Evolutionary conservation across 116 monocot species (phyloP), one percentile per base, ranked within the genome.

Genomic region (Phalaenopsis hybrid): DNA sequence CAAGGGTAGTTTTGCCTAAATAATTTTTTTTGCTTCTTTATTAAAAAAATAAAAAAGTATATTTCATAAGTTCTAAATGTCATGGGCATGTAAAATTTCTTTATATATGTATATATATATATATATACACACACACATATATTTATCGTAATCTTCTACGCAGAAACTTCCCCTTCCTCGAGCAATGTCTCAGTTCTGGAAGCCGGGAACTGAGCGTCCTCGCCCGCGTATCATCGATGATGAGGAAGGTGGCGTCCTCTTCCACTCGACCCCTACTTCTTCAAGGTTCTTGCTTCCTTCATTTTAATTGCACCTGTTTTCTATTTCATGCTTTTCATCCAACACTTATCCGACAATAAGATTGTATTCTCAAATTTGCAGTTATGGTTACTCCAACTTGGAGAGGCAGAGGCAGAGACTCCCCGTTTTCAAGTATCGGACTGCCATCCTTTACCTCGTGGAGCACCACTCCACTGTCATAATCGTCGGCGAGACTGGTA

Each of bases 401-500:
- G 95, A 98, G 89, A 88, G 85, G 90, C 95, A 91, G 85, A 81
- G 93, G 83, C 93, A 91, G 87, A 73, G 95, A 74, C 86, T 98
- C 11, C 95, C 93, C 6, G 97, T 98, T 82, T 93, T 78, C 85
- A 98, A 92, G 89, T 89, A 89, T 82, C 87, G 90, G 8, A 90
- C 79, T 3, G 89, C 93, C 50, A 92, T 98, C 57, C 88, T 94
- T 28, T 98, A 92, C 81, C 82, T 98, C 75, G 95, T 98, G 18
- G 97, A 98, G 92, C 84, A 89, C 21, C 93, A 95, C 73, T 85
- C 91, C 21, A 98, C 97, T 28, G 86, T 90, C 50, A 94, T 98
- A 48, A 81, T 95, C 25, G 98, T 98, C n/a, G 95, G 98, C 6
- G 98, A 98, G 89, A 95, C 98, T 6, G 98, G 98, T n/a, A 95